phyloP scores from a whole-genome alignment of 352 stramenopile species.

The Phytophthora aleatoria region DNA sequence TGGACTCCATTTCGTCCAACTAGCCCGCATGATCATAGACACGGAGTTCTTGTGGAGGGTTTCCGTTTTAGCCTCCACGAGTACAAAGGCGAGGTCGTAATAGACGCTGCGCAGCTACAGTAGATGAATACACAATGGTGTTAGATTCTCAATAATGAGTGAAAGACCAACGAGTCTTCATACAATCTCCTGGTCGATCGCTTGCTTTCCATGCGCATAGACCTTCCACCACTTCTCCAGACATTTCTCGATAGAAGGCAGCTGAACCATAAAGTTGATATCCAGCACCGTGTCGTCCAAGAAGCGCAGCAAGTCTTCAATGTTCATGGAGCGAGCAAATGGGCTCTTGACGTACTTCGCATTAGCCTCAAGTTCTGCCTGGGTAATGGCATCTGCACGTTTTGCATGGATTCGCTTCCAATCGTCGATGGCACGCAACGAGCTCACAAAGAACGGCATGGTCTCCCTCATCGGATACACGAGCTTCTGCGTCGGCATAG shows the following conservation, averaged over 20 bases:
- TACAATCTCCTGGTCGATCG: slow-evolving; percentile 62
- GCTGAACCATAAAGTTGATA: slow-evolving; percentile 84
- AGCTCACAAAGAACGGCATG: slow-evolving; percentile 84
- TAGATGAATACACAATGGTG: background rate
- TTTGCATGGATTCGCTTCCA: slow-evolving; percentile 74
- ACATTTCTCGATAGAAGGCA: slow-evolving; percentile 85
- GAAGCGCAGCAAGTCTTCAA: slow-evolving; percentile 73
- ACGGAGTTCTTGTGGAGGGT: slow-evolving; percentile 82
- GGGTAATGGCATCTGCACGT: slow-evolving; percentile 52
- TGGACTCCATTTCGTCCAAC: slow-evolving; percentile 72
- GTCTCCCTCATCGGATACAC: slow-evolving; percentile 71
- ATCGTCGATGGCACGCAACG: slow-evolving; percentile 66
- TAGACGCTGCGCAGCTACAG: slow-evolving; percentile 65
- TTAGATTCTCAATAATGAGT: background rate
- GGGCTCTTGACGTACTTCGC: slow-evolving; percentile 81
- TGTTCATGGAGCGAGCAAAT: slow-evolving; percentile 59
- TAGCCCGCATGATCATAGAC: slow-evolving; percentile 70
- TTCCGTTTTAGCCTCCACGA: slow-evolving; percentile 80
- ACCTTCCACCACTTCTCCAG: slow-evolving; percentile 67
- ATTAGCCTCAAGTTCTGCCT: slow-evolving; percentile 69
- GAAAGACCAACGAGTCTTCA: background rate
- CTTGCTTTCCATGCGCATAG: slow-evolving; percentile 46
- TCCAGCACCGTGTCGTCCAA: slow-evolving; percentile 77
- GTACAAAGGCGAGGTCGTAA: slow-evolving; percentile 71
- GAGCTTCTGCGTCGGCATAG: slow-evolving; percentile 49